Evolutionary conservation across 2,329 filamentous ascomycete species (phyloP).

Genomic region (Fusarium pseudoanthophilum): DNA sequence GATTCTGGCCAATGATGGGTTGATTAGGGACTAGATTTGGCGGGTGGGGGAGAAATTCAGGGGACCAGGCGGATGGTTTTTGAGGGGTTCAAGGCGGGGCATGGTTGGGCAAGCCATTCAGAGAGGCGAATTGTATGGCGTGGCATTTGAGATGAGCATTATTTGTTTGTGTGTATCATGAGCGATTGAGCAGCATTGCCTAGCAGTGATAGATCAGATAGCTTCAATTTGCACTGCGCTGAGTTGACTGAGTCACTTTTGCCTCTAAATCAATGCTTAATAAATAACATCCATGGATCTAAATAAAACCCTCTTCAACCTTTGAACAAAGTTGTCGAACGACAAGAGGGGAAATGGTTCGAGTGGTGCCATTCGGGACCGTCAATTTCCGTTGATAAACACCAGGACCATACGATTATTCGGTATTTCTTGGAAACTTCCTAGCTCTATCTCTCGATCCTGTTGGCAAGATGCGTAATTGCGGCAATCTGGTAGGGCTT

Average conservation of each 20-base stretch:
- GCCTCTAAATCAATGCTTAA: no score
- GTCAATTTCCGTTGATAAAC: constrained; percentile 36
- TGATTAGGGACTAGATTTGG: constrained; percentile 35
- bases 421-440: constrained; percentile 39
- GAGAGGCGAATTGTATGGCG: constrained; percentile 30
- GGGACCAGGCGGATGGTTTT: constrained; percentile 27
- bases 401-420: constrained; percentile 44
- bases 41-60: constrained; percentile 20
- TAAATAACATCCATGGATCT: no score
- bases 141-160: constrained; percentile 12
- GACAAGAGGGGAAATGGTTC: constrained; percentile 33
- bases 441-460: background rate
- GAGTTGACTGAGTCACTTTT: background rate
- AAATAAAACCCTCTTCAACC: no score
- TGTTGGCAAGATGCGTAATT: background rate
- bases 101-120: constrained; percentile 23
- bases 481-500: constrained; percentile 9
- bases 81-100: constrained; percentile 41
- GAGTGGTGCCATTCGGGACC: constrained; percentile 43
- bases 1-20: constrained; percentile 5
- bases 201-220: background rate
- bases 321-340: constrained; percentile 20
- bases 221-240: background rate
- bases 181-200: background rate
- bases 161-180: background rate